Evolutionary conservation across 495 filamentous ascomycete species (phyloP).

Genomic region (Durotheca rogersii): DNA sequence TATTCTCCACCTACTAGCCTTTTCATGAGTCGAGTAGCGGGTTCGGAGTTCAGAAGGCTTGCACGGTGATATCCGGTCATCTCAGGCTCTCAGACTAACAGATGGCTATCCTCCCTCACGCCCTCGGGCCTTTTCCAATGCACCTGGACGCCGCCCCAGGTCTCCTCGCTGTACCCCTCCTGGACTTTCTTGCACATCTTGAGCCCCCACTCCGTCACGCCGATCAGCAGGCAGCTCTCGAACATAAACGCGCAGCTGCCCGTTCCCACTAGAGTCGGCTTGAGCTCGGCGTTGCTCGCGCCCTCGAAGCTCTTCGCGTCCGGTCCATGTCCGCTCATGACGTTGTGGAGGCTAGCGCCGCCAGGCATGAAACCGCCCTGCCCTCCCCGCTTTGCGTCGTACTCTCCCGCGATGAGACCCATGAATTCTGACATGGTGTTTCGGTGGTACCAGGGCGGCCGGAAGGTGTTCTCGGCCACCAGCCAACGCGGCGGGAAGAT

Average conservation of each 20-base stretch:
- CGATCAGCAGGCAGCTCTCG: conserved; percentile 77
- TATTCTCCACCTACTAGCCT: too few relatives aligned
- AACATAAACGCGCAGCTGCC: conserved; percentile 68
- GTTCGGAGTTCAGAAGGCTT: background rate
- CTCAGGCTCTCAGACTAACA: conserved; percentile 19
- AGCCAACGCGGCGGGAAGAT: conserved; percentile 83
- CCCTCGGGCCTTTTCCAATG: conserved; percentile 68
- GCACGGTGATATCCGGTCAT: background rate
- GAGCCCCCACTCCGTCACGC: conserved; percentile 88
- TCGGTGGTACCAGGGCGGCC: conserved; percentile 80
- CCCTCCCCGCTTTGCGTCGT: conserved; percentile 52
- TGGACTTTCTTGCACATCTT: conserved; percentile 84
- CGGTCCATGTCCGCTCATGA: conserved; percentile 61
- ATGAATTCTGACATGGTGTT: conserved; percentile 87
- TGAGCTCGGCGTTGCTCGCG: conserved; percentile 56
- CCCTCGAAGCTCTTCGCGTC: conserved; percentile 66
- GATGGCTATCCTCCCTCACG: conserved; percentile 26
- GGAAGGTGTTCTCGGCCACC: conserved; percentile 74
- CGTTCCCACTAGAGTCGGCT: conserved; percentile 54
- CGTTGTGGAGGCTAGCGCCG: conserved; percentile 58
- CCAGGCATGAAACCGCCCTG: conserved; percentile 59
- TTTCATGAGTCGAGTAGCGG: too few relatives aligned
- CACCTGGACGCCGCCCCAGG: conserved; percentile 76
- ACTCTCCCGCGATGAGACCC: conserved; percentile 69
- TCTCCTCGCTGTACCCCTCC: conserved; percentile 77